phyloP scores from a whole-genome alignment of 2,329 filamentous ascomycete genomes.

The Talaromyces sp. region DNA sequence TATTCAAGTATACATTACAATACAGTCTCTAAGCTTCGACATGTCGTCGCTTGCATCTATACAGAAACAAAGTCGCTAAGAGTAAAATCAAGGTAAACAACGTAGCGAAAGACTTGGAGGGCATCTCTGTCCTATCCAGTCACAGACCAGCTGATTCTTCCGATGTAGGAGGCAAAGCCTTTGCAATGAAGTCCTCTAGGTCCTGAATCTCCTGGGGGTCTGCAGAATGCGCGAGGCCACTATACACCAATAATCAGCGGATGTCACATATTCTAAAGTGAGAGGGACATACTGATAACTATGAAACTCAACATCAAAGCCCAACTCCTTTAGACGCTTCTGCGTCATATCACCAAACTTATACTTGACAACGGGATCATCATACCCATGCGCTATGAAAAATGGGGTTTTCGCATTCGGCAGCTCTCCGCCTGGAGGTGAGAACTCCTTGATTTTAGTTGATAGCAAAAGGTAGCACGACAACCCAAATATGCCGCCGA shows the following conservation, averaged over 20 bases:
- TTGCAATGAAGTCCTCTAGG: slow-evolving; percentile 62
- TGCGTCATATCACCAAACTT: slow-evolving; percentile 66
- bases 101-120: background rate
- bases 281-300: slow-evolving; percentile 62
- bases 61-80: background rate
- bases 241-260: slow-evolving; percentile 29
- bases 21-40: background rate
- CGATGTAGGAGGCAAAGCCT: slow-evolving; percentile 49
- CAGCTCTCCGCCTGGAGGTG: slow-evolving; percentile 48
- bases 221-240: slow-evolving; percentile 71
- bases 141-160: slow-evolving; percentile 31
- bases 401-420: slow-evolving; percentile 74
- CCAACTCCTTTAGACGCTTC: slow-evolving; percentile 62
- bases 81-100: slow-evolving; percentile 9
- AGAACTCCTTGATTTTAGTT: slow-evolving; percentile 57
- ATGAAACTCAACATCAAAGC: slow-evolving; percentile 71
- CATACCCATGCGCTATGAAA: slow-evolving; percentile 83
- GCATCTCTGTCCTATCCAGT: slow-evolving; percentile 25
- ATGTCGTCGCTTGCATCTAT: background rate
- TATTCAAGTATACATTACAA: background rate
- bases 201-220: slow-evolving; percentile 76
- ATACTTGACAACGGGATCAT: slow-evolving; percentile 68
- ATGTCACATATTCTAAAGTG: background rate
- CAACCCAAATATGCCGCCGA: slow-evolving; percentile 84
- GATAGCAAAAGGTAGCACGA: slow-evolving; percentile 76